Evolutionary conservation across 441 rosid species (phyloP).

Genomic region (Mallotus repandus): DNA sequence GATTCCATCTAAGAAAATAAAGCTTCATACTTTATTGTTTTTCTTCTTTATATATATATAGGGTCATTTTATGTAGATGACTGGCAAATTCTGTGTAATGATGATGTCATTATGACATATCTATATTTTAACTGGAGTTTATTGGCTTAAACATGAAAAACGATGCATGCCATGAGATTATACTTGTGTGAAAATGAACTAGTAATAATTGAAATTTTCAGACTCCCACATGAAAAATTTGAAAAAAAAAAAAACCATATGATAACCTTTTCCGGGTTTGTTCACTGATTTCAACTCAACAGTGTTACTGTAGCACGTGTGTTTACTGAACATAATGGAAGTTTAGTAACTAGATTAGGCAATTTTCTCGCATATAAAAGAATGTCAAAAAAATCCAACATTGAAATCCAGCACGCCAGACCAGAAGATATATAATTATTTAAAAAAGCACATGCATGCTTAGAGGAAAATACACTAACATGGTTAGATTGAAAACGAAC

Average conservation of each 20-base stretch:
- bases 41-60: not conserved
- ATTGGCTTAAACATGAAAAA: not conserved
- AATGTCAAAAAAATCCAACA: not conserved
- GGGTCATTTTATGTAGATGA: not conserved
- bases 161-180: too few relatives aligned
- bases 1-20: slow-evolving; percentile 24
- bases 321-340: not conserved
- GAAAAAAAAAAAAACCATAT: too few relatives aligned
- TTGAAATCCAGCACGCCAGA: slow-evolving; percentile 2
- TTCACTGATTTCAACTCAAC: not conserved
- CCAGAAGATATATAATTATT: not conserved
- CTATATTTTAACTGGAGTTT: not conserved
- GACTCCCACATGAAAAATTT: too few relatives aligned
- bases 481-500: not conserved
- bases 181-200: too few relatives aligned
- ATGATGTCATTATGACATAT: slow-evolving; percentile 17
- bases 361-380: not conserved
- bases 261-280: too few relatives aligned
- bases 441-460: not conserved
- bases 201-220: too few relatives aligned
- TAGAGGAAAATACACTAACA: not conserved
- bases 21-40: slow-evolving; percentile 15
- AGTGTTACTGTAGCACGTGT: not conserved
- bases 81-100: not conserved
- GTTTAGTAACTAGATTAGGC: not conserved